Conservation (phyloP, 1,284 basidiomycete genomes). For the Malassezia japonica region DNA sequence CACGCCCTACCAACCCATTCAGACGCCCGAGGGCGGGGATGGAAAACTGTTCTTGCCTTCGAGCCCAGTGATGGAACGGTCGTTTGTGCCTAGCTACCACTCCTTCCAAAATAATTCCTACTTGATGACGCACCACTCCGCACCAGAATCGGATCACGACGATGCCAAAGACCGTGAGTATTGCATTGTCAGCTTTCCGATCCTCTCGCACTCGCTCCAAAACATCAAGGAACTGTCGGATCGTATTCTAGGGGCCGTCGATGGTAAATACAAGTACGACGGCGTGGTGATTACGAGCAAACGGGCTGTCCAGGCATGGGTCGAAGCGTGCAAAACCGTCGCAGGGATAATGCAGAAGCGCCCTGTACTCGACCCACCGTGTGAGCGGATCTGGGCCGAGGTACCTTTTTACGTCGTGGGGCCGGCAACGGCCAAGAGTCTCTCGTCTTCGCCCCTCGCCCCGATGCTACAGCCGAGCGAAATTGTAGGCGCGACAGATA, state of each 20-base stretch:
- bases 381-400: conserved; percentile 20
- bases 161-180: conserved; percentile 27
- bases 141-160: conserved; percentile 19
- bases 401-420: conserved; percentile 45
- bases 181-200: conserved; percentile 34
- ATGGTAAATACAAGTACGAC: conserved; percentile 13
- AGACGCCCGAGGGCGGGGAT: neutral
- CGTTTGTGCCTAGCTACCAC: neutral
- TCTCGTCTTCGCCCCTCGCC: conserved; percentile 21
- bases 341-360: conserved; percentile 15
- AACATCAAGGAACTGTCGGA: conserved; percentile 25
- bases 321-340: conserved; percentile 24
- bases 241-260: conserved; percentile 13
- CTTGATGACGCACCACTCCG: conserved; percentile 43
- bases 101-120: conserved; percentile 18
- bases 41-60: neutral
- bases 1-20: neutral
- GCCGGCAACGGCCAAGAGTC: conserved; percentile 30
- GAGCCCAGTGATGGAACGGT: neutral
- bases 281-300: conserved; percentile 41
- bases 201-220: conserved; percentile 27
- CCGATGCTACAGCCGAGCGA: conserved; percentile 25
- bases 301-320: conserved; percentile 39
- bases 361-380: neutral
- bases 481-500: conserved; percentile 30